phyloP scores from a whole-genome alignment of 192 early-diverging fungal genomes.

The Umbelopsis isabellina region DNA sequence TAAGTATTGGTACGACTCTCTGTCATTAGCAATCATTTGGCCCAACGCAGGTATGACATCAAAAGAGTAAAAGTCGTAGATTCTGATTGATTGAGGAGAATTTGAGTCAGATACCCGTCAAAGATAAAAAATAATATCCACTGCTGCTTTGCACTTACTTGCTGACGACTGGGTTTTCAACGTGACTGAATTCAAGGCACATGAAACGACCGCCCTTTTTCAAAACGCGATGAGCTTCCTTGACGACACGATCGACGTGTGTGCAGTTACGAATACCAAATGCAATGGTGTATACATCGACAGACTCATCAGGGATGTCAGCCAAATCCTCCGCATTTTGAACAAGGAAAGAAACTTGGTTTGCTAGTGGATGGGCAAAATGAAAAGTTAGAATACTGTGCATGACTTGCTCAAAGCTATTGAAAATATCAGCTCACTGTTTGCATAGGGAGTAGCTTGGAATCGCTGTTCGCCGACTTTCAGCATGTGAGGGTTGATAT shows the following conservation, averaged over 20 bases:
- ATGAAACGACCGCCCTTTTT: conserved; percentile 96
- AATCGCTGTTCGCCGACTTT: conserved; percentile 84
- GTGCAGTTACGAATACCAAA: conserved; percentile 99
- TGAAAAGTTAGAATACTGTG: background rate
- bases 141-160: conserved; percentile 57
- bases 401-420: background rate
- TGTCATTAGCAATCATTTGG: conserved; percentile 85
- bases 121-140: background rate
- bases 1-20: conserved; percentile 94
- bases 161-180: conserved; percentile 84
- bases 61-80: conserved; percentile 95
- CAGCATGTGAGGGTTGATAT: conserved; percentile 98
- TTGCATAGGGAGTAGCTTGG: conserved; percentile 49
- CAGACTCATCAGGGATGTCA: conserved; percentile 70
- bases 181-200: conserved; percentile 92
- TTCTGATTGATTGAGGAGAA: conserved; percentile 37
- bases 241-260: conserved; percentile 83
- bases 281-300: conserved; percentile 96
- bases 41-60: conserved; percentile 90
- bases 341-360: conserved; percentile 73
- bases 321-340: conserved; percentile 91
- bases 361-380: conserved; percentile 37
- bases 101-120: background rate
- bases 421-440: conserved; percentile 36
- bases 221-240: conserved; percentile 91